Percentiles rank a stretch among this genome's conserved stretches.
Conservation (phyloP, 1,284 basidiomycete species). For the Rhodotorula sp. region DNA sequence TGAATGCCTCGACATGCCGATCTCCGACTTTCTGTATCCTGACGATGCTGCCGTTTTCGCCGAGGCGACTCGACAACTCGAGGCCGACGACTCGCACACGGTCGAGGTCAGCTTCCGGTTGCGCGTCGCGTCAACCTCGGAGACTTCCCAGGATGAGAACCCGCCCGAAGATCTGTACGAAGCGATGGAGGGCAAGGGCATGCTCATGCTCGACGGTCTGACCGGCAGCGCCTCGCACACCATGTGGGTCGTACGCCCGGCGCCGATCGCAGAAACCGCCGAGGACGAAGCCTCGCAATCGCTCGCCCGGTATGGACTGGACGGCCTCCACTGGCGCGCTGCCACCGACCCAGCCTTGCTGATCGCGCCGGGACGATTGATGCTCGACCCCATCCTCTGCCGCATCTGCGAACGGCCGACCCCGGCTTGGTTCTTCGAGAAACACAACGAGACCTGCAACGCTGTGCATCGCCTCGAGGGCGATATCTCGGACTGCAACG, state of each 20-base stretch:
- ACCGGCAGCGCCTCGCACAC: slow-evolving; percentile 86
- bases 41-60: slow-evolving; percentile 83
- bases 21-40: slow-evolving; percentile 78
- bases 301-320: slow-evolving; percentile 58
- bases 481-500: slow-evolving; percentile 90
- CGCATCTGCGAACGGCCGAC: slow-evolving; percentile 97
- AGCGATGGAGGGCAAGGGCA: slow-evolving; percentile 91
- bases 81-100: slow-evolving; percentile 89
- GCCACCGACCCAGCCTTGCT: slow-evolving; percentile 48
- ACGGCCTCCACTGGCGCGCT: slow-evolving; percentile 40
- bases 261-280: slow-evolving; percentile 33
- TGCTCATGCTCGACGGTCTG: slow-evolving; percentile 86
- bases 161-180: slow-evolving; percentile 46
- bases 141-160: slow-evolving; percentile 43
- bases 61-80: slow-evolving; percentile 79
- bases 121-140: slow-evolving; percentile 60
- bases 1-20: slow-evolving; percentile 72
- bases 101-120: slow-evolving; percentile 89
- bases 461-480: slow-evolving; percentile 96
- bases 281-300: slow-evolving; percentile 45
- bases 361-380: slow-evolving; percentile 68
- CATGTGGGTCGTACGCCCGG: slow-evolving; percentile 97
- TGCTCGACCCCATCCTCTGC: slow-evolving; percentile 84
- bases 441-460: slow-evolving; percentile 98
- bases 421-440: slow-evolving; percentile 99